phyloP scores from a whole-genome alignment of 2,329 filamentous ascomycete genomes.

The Didymella sp. region DNA sequence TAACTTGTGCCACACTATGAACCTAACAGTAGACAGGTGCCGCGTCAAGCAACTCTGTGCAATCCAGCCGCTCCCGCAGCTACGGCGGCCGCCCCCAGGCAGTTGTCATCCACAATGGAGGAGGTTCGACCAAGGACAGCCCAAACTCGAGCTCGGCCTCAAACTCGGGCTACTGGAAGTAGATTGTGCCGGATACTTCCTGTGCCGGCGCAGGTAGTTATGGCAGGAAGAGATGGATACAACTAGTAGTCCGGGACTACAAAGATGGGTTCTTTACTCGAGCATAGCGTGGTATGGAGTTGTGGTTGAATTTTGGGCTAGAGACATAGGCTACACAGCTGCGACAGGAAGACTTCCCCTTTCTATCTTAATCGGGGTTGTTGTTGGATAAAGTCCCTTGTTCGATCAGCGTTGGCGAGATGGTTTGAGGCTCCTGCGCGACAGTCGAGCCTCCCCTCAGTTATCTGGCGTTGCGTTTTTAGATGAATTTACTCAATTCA shows the following conservation, averaged over 20 bases:
- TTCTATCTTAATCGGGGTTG: not conserved
- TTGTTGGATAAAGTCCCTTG: not conserved
- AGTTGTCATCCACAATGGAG: conserved; percentile 12
- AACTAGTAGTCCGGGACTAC: not conserved
- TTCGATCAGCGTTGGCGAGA: conserved; percentile 6
- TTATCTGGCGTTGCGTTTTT: conserved; percentile 1
- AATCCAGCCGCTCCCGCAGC: conserved; percentile 7
- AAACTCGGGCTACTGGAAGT: conserved; percentile 6
- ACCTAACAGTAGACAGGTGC: conserved; percentile 8
- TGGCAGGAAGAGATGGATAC: conserved; percentile 13
- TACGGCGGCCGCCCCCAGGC: conserved; percentile 6
- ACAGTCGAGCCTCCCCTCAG: conserved; percentile 9
- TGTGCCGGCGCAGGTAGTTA: not conserved
- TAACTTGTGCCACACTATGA: not conserved
- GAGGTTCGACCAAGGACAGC: too few species aligned
- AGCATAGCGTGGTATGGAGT: conserved; percentile 8
- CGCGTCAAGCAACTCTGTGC: conserved; percentile 3
- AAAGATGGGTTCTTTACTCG: not conserved
- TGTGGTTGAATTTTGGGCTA: conserved; percentile 3
- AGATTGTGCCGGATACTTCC: not conserved
- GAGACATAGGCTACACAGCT: conserved; percentile 3
- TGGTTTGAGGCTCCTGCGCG: conserved; percentile 13
- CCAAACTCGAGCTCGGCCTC: conserved; percentile 1
- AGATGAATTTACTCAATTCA: not conserved
- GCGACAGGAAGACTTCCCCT: not conserved